These are phyloP conservation scores for Yamadazyma blattariae DNA, from an alignment of 1,139 yeast species.

Conservation along the genomic window DNA sequence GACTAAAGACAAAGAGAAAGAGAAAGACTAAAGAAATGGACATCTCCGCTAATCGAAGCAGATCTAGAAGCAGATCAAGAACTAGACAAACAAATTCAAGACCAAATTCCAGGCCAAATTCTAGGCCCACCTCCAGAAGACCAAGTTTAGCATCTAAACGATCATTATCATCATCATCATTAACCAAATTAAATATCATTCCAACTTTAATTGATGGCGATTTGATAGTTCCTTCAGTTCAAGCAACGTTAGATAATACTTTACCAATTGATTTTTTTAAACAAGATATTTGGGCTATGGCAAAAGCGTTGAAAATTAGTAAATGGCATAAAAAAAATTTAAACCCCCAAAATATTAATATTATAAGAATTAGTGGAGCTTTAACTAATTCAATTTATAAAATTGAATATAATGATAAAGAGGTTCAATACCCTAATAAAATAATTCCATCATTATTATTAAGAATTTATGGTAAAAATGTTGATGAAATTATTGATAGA, in stretches of 20 bases:
- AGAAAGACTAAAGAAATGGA: too few species aligned
- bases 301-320: slow-evolving; percentile 63
- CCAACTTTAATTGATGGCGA: slow-evolving; percentile 28
- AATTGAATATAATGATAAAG: slow-evolving; percentile 41
- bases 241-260: slow-evolving; percentile 58
- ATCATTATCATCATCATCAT: slow-evolving; percentile 31
- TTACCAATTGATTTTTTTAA: slow-evolving; percentile 83
- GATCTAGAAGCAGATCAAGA: slow-evolving; percentile 18
- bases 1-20: too few species aligned
- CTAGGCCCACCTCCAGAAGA: slow-evolving; percentile 35
- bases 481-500: slow-evolving; percentile 82
- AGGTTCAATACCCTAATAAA: slow-evolving; percentile 8
- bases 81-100: slow-evolving; percentile 36
- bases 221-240: slow-evolving; percentile 32
- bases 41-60: slow-evolving; percentile 19
- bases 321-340: slow-evolving; percentile 66
- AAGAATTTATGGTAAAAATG: slow-evolving; percentile 90
- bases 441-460: slow-evolving; percentile 53
- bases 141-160: slow-evolving; percentile 30
- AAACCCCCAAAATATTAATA: slow-evolving; percentile 44
- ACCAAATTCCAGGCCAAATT: slow-evolving; percentile 32
- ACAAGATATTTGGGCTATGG: slow-evolving; percentile 68
- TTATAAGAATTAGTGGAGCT: slow-evolving; percentile 79
- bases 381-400: slow-evolving; percentile 87
- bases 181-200: slow-evolving; percentile 22